Conservation (phyloP, 1,284 basidiomycete genomes). For the Heliocybe sulcata region DNA sequence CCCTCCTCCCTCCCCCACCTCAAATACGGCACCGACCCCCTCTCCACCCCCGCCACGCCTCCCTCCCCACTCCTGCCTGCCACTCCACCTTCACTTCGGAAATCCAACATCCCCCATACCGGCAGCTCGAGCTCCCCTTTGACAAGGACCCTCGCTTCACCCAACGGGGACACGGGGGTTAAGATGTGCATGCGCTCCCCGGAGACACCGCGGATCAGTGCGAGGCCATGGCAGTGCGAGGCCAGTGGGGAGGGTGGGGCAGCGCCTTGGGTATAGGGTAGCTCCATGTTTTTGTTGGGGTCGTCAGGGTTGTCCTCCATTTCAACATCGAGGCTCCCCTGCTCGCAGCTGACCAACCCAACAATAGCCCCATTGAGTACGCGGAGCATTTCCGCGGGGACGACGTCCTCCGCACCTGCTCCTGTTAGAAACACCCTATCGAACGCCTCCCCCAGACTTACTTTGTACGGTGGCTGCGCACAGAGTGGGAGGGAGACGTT, state of each 20-base stretch:
- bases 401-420: constrained; percentile 69
- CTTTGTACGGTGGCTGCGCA: constrained; percentile 59
- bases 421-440: constrained; percentile 61
- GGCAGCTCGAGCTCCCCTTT: constrained; percentile 89
- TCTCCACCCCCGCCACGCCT: constrained; percentile 48
- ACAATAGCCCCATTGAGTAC: constrained; percentile 83
- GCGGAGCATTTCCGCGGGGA: constrained; percentile 51
- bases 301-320: constrained; percentile 7
- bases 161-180: constrained; percentile 62
- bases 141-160: constrained; percentile 44
- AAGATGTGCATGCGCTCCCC: constrained; percentile 50
- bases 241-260: constrained; percentile 44
- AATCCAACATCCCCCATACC: constrained; percentile 83
- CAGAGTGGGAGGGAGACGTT: constrained; percentile 64
- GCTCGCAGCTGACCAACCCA: constrained; percentile 52
- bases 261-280: constrained; percentile 50
- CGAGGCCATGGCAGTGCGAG: constrained; percentile 65
- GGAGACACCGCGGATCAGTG: constrained; percentile 61
- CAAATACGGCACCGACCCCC: constrained; percentile 70
- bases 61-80: too few relatives aligned
- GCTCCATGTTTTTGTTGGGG: too few relatives aligned
- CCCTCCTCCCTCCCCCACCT: constrained; percentile 62
- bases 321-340: constrained; percentile 27
- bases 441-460: constrained; percentile 48
- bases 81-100: constrained; percentile 35